Evolutionary conservation across 2,329 filamentous ascomycete genomes (phyloP).

Genomic region (Pestalotiopsis sp.): DNA sequence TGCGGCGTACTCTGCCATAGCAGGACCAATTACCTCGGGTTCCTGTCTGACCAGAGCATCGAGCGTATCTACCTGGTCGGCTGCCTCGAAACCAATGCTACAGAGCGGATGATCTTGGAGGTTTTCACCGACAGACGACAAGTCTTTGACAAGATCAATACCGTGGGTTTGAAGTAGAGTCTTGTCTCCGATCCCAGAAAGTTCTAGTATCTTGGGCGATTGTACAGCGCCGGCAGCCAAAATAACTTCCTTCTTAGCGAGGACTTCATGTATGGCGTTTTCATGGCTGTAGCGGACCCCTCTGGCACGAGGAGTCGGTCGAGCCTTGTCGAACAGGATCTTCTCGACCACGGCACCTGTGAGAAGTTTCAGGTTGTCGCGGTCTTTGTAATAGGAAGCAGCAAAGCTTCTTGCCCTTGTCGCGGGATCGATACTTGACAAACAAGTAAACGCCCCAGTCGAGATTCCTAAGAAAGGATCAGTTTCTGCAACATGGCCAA

Average conservation of each 20-base stretch:
- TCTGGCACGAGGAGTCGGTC: not conserved
- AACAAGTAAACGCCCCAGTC: not conserved
- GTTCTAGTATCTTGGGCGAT: too few species aligned
- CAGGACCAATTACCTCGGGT: too few species aligned
- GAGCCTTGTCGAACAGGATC: not conserved
- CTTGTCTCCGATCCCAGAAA: too few species aligned
- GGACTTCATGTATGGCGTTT: not conserved
- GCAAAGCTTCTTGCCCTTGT: not conserved
- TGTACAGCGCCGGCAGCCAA: too few species aligned
- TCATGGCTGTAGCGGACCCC: not conserved
- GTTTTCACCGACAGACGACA: too few species aligned
- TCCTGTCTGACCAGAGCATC: too few species aligned
- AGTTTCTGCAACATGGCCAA: not conserved
- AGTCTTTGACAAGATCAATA: too few species aligned
- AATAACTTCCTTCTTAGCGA: not conserved
- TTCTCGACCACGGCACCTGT: not conserved
- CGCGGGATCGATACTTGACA: not conserved
- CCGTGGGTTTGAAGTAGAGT: too few species aligned
- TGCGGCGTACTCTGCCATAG: too few species aligned
- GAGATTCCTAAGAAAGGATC: not conserved
- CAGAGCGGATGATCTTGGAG: too few species aligned
- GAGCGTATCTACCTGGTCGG: too few species aligned
- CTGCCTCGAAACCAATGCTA: too few species aligned
- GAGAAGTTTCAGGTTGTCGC: not conserved
- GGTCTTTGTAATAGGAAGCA: not conserved